Evolutionary conservation across 257 asterid species (phyloP).

Genomic region (Scutellaria barbata): DNA sequence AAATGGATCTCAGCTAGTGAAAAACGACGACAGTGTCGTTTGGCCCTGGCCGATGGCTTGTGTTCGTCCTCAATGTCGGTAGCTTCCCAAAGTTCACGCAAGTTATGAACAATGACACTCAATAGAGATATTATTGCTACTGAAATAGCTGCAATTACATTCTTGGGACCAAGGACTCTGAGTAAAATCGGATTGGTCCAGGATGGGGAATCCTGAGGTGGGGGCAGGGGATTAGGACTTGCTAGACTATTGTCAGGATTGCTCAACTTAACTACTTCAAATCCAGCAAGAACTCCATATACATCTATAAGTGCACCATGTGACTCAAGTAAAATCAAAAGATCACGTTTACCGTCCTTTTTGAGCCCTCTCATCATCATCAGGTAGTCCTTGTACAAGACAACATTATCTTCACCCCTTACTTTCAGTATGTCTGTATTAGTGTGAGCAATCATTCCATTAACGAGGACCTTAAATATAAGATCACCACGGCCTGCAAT

Average conservation of each 20-base stretch:
- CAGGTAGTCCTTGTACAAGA: constrained; percentile 49
- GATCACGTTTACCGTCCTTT: constrained; percentile 20
- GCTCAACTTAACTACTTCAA: constrained; percentile 53
- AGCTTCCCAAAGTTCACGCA: constrained; percentile 40
- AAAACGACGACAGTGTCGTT: constrained; percentile 45
- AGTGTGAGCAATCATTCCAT: constrained; percentile 44
- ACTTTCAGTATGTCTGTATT: constrained; percentile 33
- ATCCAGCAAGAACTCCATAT: constrained; percentile 30
- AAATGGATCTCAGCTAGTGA: constrained; percentile 48
- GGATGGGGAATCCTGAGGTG: constrained; percentile 4
- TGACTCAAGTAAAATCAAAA: not conserved
- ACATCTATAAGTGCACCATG: constrained; percentile 15
- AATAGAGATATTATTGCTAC: constrained; percentile 37
- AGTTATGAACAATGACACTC: constrained; percentile 34
- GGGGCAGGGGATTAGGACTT: constrained; percentile 35
- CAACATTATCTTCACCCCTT: constrained; percentile 38
- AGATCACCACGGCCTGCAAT: constrained; percentile 34
- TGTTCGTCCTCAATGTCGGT: constrained; percentile 28
- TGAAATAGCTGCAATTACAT: constrained; percentile 37
- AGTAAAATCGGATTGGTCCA: not conserved
- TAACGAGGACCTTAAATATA: constrained; percentile 42
- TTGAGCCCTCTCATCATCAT: constrained; percentile 31
- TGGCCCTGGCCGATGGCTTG: constrained; percentile 37
- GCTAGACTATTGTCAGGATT: constrained; percentile 59
- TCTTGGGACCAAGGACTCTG: constrained; percentile 23